These are phyloP conservation scores for Exophiala sp. DNA, from an alignment of 2,329 filamentous ascomycete genomes.

Conservation along the genomic window DNA sequence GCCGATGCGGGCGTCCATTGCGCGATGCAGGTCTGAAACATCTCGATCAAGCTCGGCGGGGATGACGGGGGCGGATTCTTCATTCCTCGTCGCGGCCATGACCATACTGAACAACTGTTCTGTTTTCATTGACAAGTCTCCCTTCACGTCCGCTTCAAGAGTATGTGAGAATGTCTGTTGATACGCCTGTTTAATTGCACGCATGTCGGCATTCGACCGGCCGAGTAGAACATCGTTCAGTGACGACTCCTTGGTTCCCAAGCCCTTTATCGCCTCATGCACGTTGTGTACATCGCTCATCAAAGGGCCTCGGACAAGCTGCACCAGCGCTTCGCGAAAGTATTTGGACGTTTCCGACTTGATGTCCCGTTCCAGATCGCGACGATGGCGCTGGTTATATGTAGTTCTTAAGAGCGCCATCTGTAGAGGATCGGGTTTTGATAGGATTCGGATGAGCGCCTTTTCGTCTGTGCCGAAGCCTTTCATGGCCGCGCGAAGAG, in stretches of 20 bases:
- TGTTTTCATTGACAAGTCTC: slow-evolving; percentile 80
- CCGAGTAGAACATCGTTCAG: slow-evolving; percentile 81
- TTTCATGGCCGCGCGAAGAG: slow-evolving; percentile 78
- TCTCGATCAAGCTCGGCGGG: slow-evolving; percentile 70
- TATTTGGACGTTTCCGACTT: slow-evolving; percentile 69
- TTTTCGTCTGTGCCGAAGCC: slow-evolving; percentile 87
- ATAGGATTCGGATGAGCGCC: slow-evolving; percentile 62
- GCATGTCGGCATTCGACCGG: slow-evolving; percentile 79
- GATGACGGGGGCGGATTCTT: slow-evolving; percentile 69
- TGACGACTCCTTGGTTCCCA: slow-evolving; percentile 78
- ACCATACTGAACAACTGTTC: slow-evolving; percentile 80
- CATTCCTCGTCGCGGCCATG: slow-evolving; percentile 64
- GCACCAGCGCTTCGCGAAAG: slow-evolving; percentile 67
- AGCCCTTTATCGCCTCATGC: slow-evolving; percentile 65
- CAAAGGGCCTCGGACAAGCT: slow-evolving; percentile 72
- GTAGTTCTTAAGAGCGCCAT: slow-evolving; percentile 61
- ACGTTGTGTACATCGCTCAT: slow-evolving; percentile 67
- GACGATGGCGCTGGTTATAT: slow-evolving; percentile 59
- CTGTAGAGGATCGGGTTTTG: slow-evolving; percentile 71
- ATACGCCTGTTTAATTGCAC: slow-evolving; percentile 77
- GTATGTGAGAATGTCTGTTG: slow-evolving; percentile 58
- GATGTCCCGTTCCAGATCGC: slow-evolving; percentile 68
- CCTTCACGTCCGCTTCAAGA: slow-evolving; percentile 66
- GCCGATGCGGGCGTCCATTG: slow-evolving; percentile 61
- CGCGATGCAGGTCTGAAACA: slow-evolving; percentile 67